Evolutionary conservation across 352 stramenopile species (phyloP), one percentile per base, ranked within the genome.

Genomic region (Globisporangium middletonii): DNA sequence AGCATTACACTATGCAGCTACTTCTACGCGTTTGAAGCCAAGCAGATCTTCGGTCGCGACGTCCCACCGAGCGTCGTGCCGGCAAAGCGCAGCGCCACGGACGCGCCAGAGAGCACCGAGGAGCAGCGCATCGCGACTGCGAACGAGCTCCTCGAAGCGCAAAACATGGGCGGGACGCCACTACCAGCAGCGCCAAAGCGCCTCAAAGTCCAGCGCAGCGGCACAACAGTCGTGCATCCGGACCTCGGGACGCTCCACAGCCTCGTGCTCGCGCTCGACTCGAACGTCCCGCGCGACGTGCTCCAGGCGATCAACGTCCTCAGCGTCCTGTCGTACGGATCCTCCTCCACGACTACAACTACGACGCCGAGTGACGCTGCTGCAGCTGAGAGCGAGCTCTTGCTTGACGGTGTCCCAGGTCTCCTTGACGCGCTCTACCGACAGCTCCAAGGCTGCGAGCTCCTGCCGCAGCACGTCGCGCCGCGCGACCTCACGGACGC

Each of bases 401-500:
- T 88, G 45, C 60, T 90, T 26, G 77, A 88, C 55, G 84, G 83
- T 42, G 73, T 85, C 1, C 80, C 83, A 0, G 83, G 81, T 4
- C 69, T 93, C 18, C 57, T 93, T 30, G 83, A 93, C 30, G 83
- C 83, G 42, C 59, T 93, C 13, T 86, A 89, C 60, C 75, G 83
- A 0, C 83, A 93, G 55, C 60, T 92, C 3, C 67, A 77, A 45
- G 37, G 43, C 23, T 91, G 78, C 49, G 71, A 73, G 33, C 50
- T 89, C 37, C 54, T 91, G 18, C 71, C 75, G 2, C 50, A 71
- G 28, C 60, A 77, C 16, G 54, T 66, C 12, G 26, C 73, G 28
- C 42, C 64, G 23, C 35, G 70, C 8, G 47, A 56, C 2, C 27
- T 51, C 7, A 55, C 35, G 5, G 58, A 62, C 30, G 45, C 57